phyloP scores from a whole-genome alignment of 1,284 basidiomycete genomes.

The Earliella scabrosa region DNA sequence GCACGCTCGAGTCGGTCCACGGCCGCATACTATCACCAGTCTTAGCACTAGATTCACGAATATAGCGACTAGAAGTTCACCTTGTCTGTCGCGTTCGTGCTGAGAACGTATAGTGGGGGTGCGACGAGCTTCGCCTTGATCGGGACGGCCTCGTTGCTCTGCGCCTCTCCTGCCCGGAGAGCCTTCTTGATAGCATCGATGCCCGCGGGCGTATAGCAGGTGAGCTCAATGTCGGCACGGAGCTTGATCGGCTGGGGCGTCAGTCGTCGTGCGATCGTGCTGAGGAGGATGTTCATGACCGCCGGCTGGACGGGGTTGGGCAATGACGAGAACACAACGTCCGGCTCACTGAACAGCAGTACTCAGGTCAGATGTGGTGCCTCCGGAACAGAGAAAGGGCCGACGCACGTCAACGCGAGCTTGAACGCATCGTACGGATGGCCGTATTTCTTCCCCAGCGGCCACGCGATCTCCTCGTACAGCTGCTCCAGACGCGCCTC shows the following conservation, averaged over 20 bases:
- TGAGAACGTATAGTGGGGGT: slow-evolving; percentile 94
- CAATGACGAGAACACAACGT: slow-evolving; percentile 82
- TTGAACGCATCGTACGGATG: slow-evolving; percentile 99
- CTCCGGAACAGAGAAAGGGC: background rate
- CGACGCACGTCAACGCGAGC: slow-evolving; percentile 86
- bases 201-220: slow-evolving; percentile 96
- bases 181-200: slow-evolving; percentile 98
- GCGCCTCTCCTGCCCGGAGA: slow-evolving; percentile 84
- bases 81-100: slow-evolving; percentile 98
- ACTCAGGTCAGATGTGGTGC: background rate
- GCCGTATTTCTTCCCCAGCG: slow-evolving; percentile 90
- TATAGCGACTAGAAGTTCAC: slow-evolving; percentile 39
- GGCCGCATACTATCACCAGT: slow-evolving; percentile 71
- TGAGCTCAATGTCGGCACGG: slow-evolving; percentile 96
- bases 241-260: slow-evolving; percentile 99
- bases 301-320: slow-evolving; percentile 61
- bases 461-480: slow-evolving; percentile 95
- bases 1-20: slow-evolving; percentile 94
- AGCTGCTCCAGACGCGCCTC: slow-evolving; percentile 81
- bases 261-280: slow-evolving; percentile 92
- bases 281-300: slow-evolving; percentile 72
- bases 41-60: no score
- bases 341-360: slow-evolving; percentile 72
- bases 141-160: slow-evolving; percentile 89
- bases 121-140: slow-evolving; percentile 98